phyloP scores from a whole-genome alignment of 352 stramenopile species.

The Phytophthora citrophthora region DNA sequence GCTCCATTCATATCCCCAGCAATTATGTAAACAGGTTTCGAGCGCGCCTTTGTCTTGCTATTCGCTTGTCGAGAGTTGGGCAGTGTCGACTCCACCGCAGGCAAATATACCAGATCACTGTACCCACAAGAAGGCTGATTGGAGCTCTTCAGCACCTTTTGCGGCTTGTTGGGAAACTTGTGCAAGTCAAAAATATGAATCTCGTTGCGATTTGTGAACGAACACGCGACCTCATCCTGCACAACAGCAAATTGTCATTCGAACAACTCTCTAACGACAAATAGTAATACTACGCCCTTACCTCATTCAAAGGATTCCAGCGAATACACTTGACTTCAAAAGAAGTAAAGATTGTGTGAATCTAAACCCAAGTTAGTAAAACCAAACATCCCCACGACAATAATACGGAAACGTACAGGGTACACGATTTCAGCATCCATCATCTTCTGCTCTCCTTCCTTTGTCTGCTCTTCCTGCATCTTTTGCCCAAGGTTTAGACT shows the following conservation, averaged over 20 bases:
- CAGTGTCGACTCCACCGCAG: conserved; percentile 2
- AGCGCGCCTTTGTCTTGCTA: conserved; percentile 14
- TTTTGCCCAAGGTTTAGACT: conserved; percentile 59
- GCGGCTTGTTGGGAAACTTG: conserved; percentile 71
- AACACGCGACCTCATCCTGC: conserved; percentile 80
- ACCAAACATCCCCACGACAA: not conserved
- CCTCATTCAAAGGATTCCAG: conserved; percentile 80
- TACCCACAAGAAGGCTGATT: conserved; percentile 80
- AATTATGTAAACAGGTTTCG: conserved; percentile 40
- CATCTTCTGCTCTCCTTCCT: conserved; percentile 2
- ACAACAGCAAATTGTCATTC: not conserved
- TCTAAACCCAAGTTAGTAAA: conserved; percentile 34
- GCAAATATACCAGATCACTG: conserved; percentile 75
- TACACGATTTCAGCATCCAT: conserved; percentile 31
- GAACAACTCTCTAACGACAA: too few relatives aligned
- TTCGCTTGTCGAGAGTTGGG: not conserved
- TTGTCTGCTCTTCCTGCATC: not conserved
- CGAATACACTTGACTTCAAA: conserved; percentile 77
- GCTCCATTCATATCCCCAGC: conserved; percentile 68
- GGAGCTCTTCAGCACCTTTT: conserved; percentile 64
- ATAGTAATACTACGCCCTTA: conserved; percentile 9
- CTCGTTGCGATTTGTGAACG: conserved; percentile 75
- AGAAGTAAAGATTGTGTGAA: conserved; percentile 76
- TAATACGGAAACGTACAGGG: conserved; percentile 33
- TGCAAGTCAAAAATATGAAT: conserved; percentile 78